phyloP scores from a whole-genome alignment of 257 asterid genomes.

The Capsicum rhomboideum region DNA sequence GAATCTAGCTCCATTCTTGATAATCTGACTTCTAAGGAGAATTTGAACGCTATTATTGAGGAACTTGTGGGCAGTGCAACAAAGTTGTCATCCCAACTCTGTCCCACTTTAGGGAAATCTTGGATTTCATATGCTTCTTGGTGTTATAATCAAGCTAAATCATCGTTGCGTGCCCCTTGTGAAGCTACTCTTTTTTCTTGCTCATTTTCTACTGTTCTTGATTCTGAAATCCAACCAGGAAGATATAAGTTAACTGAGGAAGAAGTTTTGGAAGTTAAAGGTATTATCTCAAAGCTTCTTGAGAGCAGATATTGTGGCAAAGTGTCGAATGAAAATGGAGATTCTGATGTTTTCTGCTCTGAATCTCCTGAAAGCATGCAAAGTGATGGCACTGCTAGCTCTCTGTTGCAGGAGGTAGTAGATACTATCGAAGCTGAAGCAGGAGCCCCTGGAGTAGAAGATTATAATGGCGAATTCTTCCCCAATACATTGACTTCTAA shows the following conservation, averaged over 20 bases:
- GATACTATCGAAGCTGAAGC: constrained; percentile 67
- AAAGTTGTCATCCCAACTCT: constrained; percentile 70
- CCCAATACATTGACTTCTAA: constrained; percentile 54
- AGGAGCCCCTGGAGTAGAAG: constrained; percentile 71
- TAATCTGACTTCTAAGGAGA: constrained; percentile 28
- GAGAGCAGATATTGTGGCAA: constrained; percentile 26
- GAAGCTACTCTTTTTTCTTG: constrained; percentile 39
- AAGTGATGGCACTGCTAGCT: constrained; percentile 27
- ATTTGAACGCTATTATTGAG: constrained; percentile 35
- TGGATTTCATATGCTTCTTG: constrained; percentile 94
- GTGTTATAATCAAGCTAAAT: constrained; percentile 78
- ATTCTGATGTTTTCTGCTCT: constrained; percentile 12
- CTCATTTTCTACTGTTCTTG: constrained; percentile 59
- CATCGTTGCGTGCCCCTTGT: constrained; percentile 36
- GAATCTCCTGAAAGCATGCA: constrained; percentile 15
- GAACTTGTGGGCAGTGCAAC: constrained; percentile 70
- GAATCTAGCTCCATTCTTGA: constrained; percentile 21
- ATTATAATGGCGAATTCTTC: constrained; percentile 40
- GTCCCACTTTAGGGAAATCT: constrained; percentile 92
- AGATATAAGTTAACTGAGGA: constrained; percentile 61
- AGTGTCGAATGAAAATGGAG: constrained; percentile 36
- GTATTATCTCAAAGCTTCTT: constrained; percentile 37
- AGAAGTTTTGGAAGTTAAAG: constrained; percentile 54
- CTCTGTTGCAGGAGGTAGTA: constrained; percentile 45
- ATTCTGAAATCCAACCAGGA: constrained; percentile 53